Percentiles rank a stretch among this genome's conserved stretches.
phyloP scores from a whole-genome alignment of 352 stramenopile genomes.

The Pythium insidiosum region DNA sequence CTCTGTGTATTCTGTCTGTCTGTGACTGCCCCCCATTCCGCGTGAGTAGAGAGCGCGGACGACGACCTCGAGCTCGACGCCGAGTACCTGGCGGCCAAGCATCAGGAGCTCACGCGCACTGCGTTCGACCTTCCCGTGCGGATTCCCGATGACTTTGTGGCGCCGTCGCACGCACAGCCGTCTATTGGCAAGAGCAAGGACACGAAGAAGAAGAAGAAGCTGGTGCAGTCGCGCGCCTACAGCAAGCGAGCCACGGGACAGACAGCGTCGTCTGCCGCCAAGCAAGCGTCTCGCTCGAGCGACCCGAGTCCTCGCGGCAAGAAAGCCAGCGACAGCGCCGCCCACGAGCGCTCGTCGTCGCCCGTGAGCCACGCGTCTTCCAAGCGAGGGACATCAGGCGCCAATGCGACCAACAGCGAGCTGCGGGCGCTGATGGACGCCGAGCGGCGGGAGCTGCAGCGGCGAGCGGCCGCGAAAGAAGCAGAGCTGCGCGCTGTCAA shows the following conservation, averaged over 20 bases:
- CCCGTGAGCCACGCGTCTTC: too few relatives aligned
- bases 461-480: slow-evolving; percentile 26
- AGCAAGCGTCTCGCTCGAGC: too few relatives aligned
- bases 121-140: slow-evolving; percentile 23
- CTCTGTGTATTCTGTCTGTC: too few relatives aligned
- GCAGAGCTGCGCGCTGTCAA: slow-evolving; percentile 24
- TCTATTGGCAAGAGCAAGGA: background rate
- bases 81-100: slow-evolving; percentile 6
- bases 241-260: slow-evolving; percentile 27
- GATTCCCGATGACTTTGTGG: slow-evolving; percentile 38
- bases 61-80: slow-evolving; percentile 3
- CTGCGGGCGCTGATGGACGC: slow-evolving; percentile 52
- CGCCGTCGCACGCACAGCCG: slow-evolving; percentile 7
- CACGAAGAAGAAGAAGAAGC: slow-evolving; percentile 10
- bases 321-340: too few relatives aligned
- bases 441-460: slow-evolving; percentile 26
- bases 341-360: too few relatives aligned
- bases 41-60: slow-evolving; percentile 1
- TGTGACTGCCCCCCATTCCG: too few relatives aligned
- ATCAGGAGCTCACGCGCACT: slow-evolving; percentile 20
- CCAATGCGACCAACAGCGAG: background rate
- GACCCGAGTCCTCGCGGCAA: too few relatives aligned
- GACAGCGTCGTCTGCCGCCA: too few relatives aligned
- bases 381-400: background rate
- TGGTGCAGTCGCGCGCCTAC: slow-evolving; percentile 9